Base-by-base conservation (phyloP, 257 asterid species). In the Parsonsia alboflavescens region DNA sequence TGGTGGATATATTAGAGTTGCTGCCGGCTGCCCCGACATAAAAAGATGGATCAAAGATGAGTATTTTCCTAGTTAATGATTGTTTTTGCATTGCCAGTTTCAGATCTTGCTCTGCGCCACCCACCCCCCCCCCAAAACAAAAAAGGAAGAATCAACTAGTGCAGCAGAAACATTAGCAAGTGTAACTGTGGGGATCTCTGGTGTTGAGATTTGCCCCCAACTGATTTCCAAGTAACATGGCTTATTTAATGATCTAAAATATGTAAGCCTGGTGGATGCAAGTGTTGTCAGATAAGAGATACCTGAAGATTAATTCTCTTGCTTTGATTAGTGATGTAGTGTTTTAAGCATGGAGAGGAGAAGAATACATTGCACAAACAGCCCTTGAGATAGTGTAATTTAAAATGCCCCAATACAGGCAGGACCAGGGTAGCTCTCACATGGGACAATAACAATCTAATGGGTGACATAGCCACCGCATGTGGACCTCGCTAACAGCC, bases 371-470 rank as follows among this genome's bases (percentile, higher is more conserved):
- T 39, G 53, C 75, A 71, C 75, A 65, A 48, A 13, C 39, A 12
- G 36, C 22, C 54, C 64, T 33, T 53, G 30, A 33, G 49, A 71
- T 33, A 17, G 9, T 17, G 11, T 4, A 21, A 65, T 65, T 30
- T 65, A 65, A 65, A 65, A 63, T 63, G 45, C 46, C 41, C 16
- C 28, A 39, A 21, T 46, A 69, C 53, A 62, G 75, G 71, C 45
- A 76, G 56, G 54, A 33, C 24, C 65, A 59, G 68, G 75, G 70
- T 49, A 70, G 73, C 66, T 70, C 66, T 70, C 80, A 76, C 80
- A 59, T 76, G 80, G 80, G 75, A 70, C 54, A 22, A 33, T 59
- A 70, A 70, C 54, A 22, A 33, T 59, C 59, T 33, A n/a, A 48
- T 36, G 80, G 80, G 53, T 19, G 74, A 69, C 75, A 57, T 33